Conservation (phyloP, 257 asterid genomes). For the Striga asiatica region DNA sequence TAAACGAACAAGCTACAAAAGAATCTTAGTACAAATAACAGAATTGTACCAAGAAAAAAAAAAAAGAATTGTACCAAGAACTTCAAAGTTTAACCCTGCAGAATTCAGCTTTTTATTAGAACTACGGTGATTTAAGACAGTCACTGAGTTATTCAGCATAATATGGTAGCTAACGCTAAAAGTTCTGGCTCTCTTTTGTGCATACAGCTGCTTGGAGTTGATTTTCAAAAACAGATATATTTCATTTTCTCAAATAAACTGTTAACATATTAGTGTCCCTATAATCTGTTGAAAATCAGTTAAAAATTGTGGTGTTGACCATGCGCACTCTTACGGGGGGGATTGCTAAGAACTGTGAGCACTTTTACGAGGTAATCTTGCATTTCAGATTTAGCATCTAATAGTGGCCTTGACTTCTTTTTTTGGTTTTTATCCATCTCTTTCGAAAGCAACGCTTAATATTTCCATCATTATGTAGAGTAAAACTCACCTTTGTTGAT, state of each 20-base stretch:
- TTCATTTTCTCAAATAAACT: not conserved
- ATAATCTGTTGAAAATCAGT: no score
- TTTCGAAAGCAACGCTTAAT: not conserved
- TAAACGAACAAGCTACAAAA: not conserved
- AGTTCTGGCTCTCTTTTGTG: not conserved
- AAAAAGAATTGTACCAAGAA: not conserved
- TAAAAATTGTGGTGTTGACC: no score
- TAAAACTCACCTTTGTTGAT: slow-evolving; percentile 38
- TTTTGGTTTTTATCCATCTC: no score
- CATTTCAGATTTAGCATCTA: no score
- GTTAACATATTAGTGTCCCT: not conserved
- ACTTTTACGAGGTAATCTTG: no score
- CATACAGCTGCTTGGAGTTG: not conserved
- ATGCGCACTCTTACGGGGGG: no score
- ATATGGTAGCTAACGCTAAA: not conserved
- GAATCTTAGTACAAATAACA: not conserved
- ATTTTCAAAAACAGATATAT: not conserved
- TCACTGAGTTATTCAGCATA: not conserved
- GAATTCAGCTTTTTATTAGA: not conserved
- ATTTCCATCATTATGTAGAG: not conserved
- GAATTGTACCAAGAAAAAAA: not conserved
- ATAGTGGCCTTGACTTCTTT: no score
- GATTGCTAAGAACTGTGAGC: no score
- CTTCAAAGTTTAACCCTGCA: not conserved
- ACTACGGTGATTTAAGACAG: not conserved